A percentile compares a stretch with the other conserved stretches of the same genome.
Conservation (phyloP, 2,329 filamentous ascomycete genomes). For the Pseudocercospora fijiensis region DNA sequence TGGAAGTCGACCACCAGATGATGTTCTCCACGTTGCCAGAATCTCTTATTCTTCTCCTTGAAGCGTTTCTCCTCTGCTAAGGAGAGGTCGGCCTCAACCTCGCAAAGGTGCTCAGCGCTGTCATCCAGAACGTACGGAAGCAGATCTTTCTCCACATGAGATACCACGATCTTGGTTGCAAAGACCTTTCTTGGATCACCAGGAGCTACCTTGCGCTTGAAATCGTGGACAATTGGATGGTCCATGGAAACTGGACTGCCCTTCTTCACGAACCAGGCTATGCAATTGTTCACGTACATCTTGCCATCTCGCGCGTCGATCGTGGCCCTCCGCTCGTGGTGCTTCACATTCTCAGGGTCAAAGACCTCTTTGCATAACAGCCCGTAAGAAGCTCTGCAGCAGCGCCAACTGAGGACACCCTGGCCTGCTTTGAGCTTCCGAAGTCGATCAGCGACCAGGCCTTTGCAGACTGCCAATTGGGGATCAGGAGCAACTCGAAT, state of each 20-base stretch:
- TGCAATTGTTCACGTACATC: conserved; percentile 5
- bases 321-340: neutral
- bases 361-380: conserved; percentile 1
- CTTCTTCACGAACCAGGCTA: conserved; percentile 7
- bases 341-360: neutral
- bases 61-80: conserved; percentile 37
- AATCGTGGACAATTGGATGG: neutral
- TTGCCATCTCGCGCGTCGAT: conserved; percentile 1
- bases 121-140: neutral
- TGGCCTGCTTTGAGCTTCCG: conserved; percentile 4
- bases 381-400: conserved; percentile 3
- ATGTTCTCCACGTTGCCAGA: conserved; percentile 39
- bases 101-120: conserved; percentile 37
- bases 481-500: conserved; percentile 2
- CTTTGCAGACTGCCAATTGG: conserved; percentile 7
- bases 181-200: conserved; percentile 1
- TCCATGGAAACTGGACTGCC: conserved; percentile 4
- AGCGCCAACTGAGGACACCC: neutral
- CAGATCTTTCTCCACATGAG: neutral
- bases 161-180: neutral
- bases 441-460: conserved; percentile 6
- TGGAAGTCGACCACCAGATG: conserved; percentile 40
- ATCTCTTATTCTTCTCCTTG: conserved; percentile 39
- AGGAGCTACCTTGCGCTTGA: conserved; percentile 2
- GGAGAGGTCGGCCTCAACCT: conserved; percentile 39